Conservation (phyloP, 2,329 filamentous ascomycete genomes). For the Magnaporthales sp. region DNA sequence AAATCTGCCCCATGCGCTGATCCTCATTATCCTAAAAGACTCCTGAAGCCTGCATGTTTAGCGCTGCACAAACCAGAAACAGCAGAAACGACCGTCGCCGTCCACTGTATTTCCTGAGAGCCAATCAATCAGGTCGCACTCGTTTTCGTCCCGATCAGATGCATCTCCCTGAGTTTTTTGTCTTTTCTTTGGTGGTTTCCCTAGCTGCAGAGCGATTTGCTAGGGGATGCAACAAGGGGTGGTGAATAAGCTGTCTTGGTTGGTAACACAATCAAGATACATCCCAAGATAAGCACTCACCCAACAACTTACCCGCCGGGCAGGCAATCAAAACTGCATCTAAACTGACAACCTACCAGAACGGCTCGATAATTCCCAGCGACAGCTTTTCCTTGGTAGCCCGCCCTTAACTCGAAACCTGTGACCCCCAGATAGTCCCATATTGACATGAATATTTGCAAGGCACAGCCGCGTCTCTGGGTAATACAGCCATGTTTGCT, state of each 20-base stretch:
- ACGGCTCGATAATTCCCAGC: background rate
- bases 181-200: background rate
- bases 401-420: background rate
- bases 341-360: background rate
- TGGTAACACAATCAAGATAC: background rate
- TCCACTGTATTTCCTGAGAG: background rate
- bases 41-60: background rate
- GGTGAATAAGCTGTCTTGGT: background rate
- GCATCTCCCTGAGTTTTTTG: too few relatives aligned
- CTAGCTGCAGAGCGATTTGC: background rate
- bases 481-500: background rate
- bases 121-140: background rate
- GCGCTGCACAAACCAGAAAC: background rate
- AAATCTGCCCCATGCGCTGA: background rate
- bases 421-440: background rate
- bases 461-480: background rate
- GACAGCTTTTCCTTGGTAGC: background rate
- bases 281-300: background rate
- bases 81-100: background rate
- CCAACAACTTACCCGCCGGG: background rate
- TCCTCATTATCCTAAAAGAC: background rate
- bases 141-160: too few relatives aligned
- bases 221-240: background rate
- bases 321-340: background rate
- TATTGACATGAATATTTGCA: background rate